Evolutionary conservation across 768 basidiomycete species (phyloP).

Genomic region (Boletus fagicola): DNA sequence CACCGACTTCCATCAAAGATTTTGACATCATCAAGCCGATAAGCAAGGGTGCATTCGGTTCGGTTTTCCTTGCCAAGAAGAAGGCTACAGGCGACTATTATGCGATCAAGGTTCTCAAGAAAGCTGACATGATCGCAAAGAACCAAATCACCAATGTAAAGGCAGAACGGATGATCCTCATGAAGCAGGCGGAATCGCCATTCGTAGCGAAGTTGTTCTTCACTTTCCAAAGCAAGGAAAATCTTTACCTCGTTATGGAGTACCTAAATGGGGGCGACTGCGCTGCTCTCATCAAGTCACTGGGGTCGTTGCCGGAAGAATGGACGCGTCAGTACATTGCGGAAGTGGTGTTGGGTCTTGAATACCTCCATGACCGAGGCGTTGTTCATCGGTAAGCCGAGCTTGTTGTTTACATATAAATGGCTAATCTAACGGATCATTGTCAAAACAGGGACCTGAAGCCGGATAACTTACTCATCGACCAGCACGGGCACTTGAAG

Average conservation of each 20-base stretch:
- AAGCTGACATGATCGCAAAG: conserved; percentile 99
- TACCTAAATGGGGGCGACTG: conserved; percentile 99
- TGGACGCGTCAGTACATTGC: conserved; percentile 97
- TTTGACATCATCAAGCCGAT: conserved; percentile 99
- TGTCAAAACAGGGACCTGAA: conserved; percentile 78
- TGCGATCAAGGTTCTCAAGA: conserved; percentile 99
- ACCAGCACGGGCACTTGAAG: conserved; percentile 94
- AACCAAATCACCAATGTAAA: conserved; percentile 99
- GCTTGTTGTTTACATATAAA: background rate
- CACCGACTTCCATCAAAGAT: conserved; percentile 93
- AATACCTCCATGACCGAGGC: conserved; percentile 93
- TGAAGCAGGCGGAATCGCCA: conserved; percentile 98
- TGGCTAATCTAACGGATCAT: background rate
- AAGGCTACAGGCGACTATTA: conserved; percentile 97
- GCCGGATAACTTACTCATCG: conserved; percentile 97
- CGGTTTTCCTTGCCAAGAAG: conserved; percentile 98
- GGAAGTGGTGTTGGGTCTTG: conserved; percentile 91
- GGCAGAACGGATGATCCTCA: conserved; percentile 98
- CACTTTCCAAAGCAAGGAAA: conserved; percentile 99
- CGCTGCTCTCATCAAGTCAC: conserved; percentile 91
- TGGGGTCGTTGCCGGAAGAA: conserved; percentile 92
- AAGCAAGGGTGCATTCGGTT: conserved; percentile 97
- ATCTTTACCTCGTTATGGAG: conserved; percentile 98
- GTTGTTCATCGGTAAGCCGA: conserved; percentile 88
- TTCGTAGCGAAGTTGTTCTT: conserved; percentile 98